Evolutionary conservation across 192 early-diverging fungal species (phyloP).

Genomic region (Podila verticillata): DNA sequence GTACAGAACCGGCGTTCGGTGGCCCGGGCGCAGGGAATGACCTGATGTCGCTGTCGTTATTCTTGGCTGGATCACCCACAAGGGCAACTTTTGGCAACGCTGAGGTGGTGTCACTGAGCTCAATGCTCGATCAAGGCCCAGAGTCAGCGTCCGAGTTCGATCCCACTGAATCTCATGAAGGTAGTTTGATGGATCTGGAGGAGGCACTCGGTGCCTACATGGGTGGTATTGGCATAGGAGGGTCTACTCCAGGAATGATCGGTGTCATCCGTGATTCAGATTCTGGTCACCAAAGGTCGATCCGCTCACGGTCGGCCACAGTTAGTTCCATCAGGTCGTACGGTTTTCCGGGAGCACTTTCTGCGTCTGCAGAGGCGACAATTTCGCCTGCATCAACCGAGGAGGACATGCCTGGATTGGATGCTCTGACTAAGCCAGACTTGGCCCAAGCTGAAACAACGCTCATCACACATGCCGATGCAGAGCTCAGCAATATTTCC

Average conservation of each 20-base stretch:
- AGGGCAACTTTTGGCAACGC: conserved; percentile 11
- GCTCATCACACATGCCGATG: not conserved
- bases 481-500: not conserved
- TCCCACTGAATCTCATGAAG: conserved; percentile 5
- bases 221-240: not conserved
- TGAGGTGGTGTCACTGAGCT: conserved; percentile 37
- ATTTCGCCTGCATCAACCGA: not conserved
- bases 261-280: not conserved
- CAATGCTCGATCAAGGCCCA: conserved; percentile 46
- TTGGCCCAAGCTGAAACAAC: not conserved
- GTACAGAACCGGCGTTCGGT: not conserved
- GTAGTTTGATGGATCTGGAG: conserved; percentile 19
- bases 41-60: not conserved
- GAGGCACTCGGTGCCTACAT: not conserved
- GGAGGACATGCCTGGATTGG: not conserved
- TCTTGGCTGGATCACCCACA: not conserved
- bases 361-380: not conserved
- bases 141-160: conserved; percentile 37
- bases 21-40: not conserved
- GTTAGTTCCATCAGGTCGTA: not conserved
- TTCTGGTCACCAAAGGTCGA: not conserved
- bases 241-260: no score
- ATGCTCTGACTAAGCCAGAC: not conserved
- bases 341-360: not conserved
- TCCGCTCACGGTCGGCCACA: not conserved